These are phyloP conservation scores for Eucommia ulmoides DNA, from an alignment of 257 asterid species.

Conservation along the genomic window DNA sequence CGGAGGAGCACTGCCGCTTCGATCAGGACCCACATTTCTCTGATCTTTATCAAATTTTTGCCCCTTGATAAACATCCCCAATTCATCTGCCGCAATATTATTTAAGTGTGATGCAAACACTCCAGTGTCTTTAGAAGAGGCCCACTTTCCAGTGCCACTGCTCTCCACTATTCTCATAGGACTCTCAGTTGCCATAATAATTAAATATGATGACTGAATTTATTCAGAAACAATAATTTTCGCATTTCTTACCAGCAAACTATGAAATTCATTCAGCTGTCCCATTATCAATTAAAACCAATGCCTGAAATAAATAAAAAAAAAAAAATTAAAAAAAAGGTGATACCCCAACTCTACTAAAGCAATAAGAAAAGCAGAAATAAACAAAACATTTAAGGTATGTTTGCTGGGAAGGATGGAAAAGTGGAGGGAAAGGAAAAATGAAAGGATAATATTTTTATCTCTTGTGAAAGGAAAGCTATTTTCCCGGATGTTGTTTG, in stretches of 20 bases:
- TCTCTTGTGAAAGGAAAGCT: too few species aligned
- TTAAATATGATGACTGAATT: constrained; percentile 6
- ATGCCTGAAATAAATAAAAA: neutral
- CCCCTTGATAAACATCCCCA: constrained; percentile 53
- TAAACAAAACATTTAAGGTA: too few species aligned
- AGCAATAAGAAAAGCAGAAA: too few species aligned
- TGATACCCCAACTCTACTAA: too few species aligned
- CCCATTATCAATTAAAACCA: constrained; percentile 12
- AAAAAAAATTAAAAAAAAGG: too few species aligned
- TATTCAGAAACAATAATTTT: constrained; percentile 1
- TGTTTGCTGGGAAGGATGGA: too few species aligned
- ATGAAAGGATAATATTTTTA: too few species aligned
- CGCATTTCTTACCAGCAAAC: too few species aligned
- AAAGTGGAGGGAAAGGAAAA: too few species aligned
- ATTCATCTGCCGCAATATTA: constrained; percentile 41
- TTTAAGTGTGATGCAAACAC: constrained; percentile 27
- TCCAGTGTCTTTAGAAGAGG: constrained; percentile 35
- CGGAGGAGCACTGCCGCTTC: constrained; percentile 93
- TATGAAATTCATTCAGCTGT: constrained; percentile 20
- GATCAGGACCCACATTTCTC: constrained; percentile 40
- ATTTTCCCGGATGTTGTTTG: too few species aligned
- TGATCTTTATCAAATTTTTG: constrained; percentile 30
- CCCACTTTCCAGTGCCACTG: constrained; percentile 47
- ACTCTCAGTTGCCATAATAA: constrained; percentile 74
- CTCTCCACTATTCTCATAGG: constrained; percentile 57